Base-by-base conservation (phyloP, 495 filamentous ascomycete genomes). In the Penicillium taxi region DNA sequence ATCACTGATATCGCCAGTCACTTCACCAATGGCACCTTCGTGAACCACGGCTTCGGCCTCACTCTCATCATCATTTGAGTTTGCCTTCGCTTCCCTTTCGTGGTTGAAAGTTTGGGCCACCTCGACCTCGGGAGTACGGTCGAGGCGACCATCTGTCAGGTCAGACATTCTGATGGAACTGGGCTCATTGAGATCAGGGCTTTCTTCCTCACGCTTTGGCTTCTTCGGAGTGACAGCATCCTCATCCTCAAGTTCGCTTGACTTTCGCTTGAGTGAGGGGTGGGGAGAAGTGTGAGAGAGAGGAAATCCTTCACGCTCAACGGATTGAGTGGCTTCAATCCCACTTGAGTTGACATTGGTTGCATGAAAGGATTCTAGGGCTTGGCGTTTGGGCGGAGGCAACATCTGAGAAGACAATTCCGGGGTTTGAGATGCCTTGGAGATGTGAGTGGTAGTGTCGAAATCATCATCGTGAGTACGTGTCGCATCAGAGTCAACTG, bases 211-310 rank as follows among this genome's bases (percentile, higher is more conserved):
- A 26, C 58, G 18, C 26, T 61, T 64, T 4, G 41, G 47, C 27
- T 56, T 63, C 36, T 63, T 61, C 35, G 38, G 42, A 5, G 48
- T 32, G 11, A 39, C 37, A 2, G 41, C 9, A 25, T 45, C 46
- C 33, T 47, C 48, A 17, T 59, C 48, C 35, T 58, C 48, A 18
- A 44, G 29, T n/a, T 58, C 55, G 2, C 42, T 28, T 9, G 55
- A 56, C 27, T 54, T 59, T 23, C 61, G 61, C 32, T 67, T 67
- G 34, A 47, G 50, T 5, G 45, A 32, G 4, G 42, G 31, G 13
- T 41, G 52, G 1, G 48, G 53, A 3, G 48, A 53, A 22, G 21
- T 6, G n/a, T n/a, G n/a, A n/a, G n/a, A n/a, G 22, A 24, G 6
- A 11, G 6, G 6, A 11, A 6, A 11, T 24, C 22, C 6, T 24